Percentiles rank a stretch among this genome's conserved stretches.
Evolutionary conservation across 805 yeast species (phyloP).

Genomic region (Candida stauntonica): DNA sequence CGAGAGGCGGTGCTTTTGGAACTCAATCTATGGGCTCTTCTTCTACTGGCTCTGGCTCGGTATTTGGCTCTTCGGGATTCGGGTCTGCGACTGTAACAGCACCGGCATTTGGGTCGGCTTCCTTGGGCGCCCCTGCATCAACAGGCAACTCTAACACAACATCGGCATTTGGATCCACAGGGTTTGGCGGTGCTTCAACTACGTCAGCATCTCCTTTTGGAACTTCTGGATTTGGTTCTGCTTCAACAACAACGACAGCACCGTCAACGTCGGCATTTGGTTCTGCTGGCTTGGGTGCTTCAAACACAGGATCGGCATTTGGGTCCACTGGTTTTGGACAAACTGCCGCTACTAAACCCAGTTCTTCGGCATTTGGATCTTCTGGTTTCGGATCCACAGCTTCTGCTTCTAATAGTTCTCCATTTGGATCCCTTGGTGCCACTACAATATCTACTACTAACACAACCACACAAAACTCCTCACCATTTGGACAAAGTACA

Average conservation of each 20-base stretch:
- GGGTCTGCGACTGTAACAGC: too few relatives aligned
- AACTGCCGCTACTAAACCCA: slow-evolving; percentile 8
- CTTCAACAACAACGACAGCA: slow-evolving; percentile 1
- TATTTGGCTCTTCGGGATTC: too few relatives aligned
- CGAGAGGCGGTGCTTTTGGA: slow-evolving; percentile 5
- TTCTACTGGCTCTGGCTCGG: not conserved
- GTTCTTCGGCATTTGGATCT: slow-evolving; percentile 16
- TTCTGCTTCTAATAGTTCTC: not conserved
- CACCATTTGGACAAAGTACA: not conserved
- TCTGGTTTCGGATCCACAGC: slow-evolving; percentile 11
- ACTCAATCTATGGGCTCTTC: not conserved
- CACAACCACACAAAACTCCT: too few relatives aligned
- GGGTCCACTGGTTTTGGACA: slow-evolving; percentile 15
- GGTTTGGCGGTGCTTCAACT: not conserved
- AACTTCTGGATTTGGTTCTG: slow-evolving; percentile 7
- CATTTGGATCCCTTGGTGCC: slow-evolving; percentile 5
- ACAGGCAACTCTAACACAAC: slow-evolving; percentile 1
- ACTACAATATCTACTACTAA: too few relatives aligned
- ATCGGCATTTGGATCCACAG: slow-evolving; percentile 9
- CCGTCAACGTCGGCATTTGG: slow-evolving; percentile 14
- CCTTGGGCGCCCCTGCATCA: too few relatives aligned
- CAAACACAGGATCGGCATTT: slow-evolving; percentile 13
- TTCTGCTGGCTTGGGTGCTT: slow-evolving; percentile 3
- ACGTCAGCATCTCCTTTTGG: slow-evolving; percentile 5
- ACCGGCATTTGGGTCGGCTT: too few relatives aligned